phyloP scores from a whole-genome alignment of 441 rosid genomes.

The Flueggea neowawraea region DNA sequence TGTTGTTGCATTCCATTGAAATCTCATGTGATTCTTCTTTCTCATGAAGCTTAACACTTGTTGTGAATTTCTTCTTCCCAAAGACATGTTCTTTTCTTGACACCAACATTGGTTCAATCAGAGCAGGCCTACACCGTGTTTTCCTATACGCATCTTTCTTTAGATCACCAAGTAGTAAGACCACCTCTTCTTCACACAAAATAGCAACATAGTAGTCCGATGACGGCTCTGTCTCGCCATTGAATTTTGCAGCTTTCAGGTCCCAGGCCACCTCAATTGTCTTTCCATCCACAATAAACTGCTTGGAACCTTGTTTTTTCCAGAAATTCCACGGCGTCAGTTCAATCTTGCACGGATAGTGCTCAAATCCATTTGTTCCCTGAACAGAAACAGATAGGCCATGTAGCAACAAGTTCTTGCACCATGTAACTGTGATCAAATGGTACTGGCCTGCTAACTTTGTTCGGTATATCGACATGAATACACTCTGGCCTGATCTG shows the following conservation, averaged over 20 bases:
- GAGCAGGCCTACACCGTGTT: conserved; percentile 74
- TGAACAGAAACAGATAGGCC: conserved; percentile 72
- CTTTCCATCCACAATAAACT: conserved; percentile 51
- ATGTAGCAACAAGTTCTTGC: conserved; percentile 69
- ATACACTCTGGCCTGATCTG: conserved; percentile 56
- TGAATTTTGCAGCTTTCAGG: conserved; percentile 64
- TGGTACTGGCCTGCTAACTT: conserved; percentile 51
- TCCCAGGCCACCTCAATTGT: conserved; percentile 74
- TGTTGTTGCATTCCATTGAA: conserved; percentile 56
- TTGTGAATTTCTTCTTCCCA: conserved; percentile 70
- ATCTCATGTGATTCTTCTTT: conserved; percentile 56
- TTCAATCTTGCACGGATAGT: conserved; percentile 66
- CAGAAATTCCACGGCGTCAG: conserved; percentile 91
- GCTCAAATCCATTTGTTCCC: conserved; percentile 39
- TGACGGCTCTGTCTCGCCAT: conserved; percentile 77
- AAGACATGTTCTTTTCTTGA: conserved; percentile 75
- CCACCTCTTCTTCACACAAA: conserved; percentile 74
- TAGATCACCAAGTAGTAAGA: conserved; percentile 69
- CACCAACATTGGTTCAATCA: conserved; percentile 62
- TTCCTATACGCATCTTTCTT: conserved; percentile 71
- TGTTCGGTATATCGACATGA: conserved; percentile 50
- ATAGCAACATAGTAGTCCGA: conserved; percentile 81
- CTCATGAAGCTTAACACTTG: conserved; percentile 56
- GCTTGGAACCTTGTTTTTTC: conserved; percentile 86
- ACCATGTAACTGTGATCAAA: conserved; percentile 74